phyloP scores from a whole-genome alignment of 371 early-diverging fungal genomes.

The Batkoa obscura region DNA sequence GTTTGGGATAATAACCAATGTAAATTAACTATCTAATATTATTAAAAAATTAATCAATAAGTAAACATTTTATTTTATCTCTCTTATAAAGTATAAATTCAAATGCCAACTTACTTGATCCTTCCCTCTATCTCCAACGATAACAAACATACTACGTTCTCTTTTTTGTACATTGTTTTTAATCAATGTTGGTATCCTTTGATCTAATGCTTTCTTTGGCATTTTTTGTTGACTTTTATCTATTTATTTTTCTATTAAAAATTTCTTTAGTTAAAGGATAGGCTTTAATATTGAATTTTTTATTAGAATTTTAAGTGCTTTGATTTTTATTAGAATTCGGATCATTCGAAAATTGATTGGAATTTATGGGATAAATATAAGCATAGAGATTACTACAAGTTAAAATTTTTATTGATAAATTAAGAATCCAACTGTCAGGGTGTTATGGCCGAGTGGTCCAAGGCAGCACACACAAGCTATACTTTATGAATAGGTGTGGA shows the following conservation, averaged over 20 bases:
- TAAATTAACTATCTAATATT: constrained; percentile 65
- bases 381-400: too few species aligned
- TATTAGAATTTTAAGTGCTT: too few species aligned
- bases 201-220: constrained; percentile 82
- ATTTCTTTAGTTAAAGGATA: too few species aligned
- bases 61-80: background rate
- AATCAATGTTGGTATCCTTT: constrained; percentile 79
- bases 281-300: too few species aligned
- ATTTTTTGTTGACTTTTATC: constrained; percentile 15
- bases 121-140: constrained; percentile 90
- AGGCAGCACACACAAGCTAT: too few species aligned
- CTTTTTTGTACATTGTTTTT: constrained; percentile 75
- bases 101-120: constrained; percentile 53
- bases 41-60: background rate
- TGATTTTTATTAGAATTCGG: too few species aligned
- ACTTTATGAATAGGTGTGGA: too few species aligned
- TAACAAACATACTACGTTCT: constrained; percentile 90
- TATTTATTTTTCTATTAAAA: background rate
- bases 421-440: too few species aligned
- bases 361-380: too few species aligned
- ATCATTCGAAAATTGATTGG: too few species aligned
- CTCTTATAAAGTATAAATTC: background rate
- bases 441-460: too few species aligned
- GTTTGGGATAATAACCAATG: constrained; percentile 93
- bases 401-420: too few species aligned